These are phyloP conservation scores for Tripterygium wilfordii DNA, from an alignment of 177 flowering plant genomes.

Conservation along the genomic window DNA sequence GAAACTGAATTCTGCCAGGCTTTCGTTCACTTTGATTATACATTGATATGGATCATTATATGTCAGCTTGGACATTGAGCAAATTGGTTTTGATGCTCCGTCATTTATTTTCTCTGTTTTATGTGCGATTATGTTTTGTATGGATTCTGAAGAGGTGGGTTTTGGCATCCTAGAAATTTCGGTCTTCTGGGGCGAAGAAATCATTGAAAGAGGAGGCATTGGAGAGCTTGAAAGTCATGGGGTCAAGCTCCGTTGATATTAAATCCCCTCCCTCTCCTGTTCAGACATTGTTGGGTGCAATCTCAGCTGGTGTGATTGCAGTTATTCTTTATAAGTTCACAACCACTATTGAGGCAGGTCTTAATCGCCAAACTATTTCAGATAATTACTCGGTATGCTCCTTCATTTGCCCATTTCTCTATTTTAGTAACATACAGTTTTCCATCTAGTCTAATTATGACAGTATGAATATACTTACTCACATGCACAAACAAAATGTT, in stretches of 20 bases:
- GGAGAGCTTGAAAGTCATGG: constrained; percentile 70
- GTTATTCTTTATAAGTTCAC: constrained; percentile 84
- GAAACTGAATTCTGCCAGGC: too few species aligned
- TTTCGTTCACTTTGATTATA: too few species aligned
- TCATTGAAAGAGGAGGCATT: constrained; percentile 77
- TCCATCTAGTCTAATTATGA: too few species aligned
- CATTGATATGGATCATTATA: too few species aligned
- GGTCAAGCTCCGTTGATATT: constrained; percentile 33
- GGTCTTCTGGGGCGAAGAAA: constrained; percentile 67
- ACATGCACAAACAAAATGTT: too few species aligned
- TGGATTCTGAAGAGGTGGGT: neutral
- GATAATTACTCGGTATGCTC: constrained; percentile 75
- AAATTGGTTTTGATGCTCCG: neutral
- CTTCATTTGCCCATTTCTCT: neutral
- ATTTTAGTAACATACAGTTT: neutral
- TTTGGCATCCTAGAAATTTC: constrained; percentile 59
- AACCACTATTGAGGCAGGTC: constrained; percentile 66
- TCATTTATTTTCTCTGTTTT: neutral
- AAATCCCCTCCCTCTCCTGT: constrained; percentile 60
- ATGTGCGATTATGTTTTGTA: constrained; percentile 5
- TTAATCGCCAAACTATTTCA: constrained; percentile 73
- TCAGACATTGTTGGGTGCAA: constrained; percentile 75
- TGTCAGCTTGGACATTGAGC: neutral
- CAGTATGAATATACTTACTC: too few species aligned
- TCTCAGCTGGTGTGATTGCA: constrained; percentile 79